Conservation (phyloP, 768 basidiomycete genomes). For the Xerocomus potaroensis region DNA sequence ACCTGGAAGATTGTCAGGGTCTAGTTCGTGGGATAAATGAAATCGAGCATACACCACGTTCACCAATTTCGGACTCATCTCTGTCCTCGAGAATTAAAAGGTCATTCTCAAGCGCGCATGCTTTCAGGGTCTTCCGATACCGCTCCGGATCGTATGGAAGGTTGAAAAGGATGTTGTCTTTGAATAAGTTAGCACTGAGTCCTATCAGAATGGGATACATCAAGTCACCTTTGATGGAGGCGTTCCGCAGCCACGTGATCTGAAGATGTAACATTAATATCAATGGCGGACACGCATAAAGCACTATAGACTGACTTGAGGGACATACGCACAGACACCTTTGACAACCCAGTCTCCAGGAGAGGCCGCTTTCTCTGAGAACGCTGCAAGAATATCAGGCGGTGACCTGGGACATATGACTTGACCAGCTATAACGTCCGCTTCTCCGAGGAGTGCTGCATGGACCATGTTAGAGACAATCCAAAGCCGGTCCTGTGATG, state of each 20-base stretch:
- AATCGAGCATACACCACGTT: slow-evolving; percentile 57
- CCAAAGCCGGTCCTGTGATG: neutral
- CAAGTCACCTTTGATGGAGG: slow-evolving; percentile 38
- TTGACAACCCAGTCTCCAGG: slow-evolving; percentile 72
- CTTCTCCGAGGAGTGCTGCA: slow-evolving; percentile 65
- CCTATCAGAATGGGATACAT: slow-evolving; percentile 26
- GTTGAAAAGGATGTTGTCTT: slow-evolving; percentile 76
- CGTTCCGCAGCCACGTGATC: slow-evolving; percentile 70
- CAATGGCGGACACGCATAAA: slow-evolving; percentile 4
- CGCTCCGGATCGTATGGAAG: slow-evolving; percentile 69
- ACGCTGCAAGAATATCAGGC: slow-evolving; percentile 68
- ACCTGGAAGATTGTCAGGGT: too few relatives aligned
- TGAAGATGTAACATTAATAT: slow-evolving; percentile 19
- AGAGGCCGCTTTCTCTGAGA: slow-evolving; percentile 38
- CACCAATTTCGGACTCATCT: slow-evolving; percentile 84
- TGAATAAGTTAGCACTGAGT: slow-evolving; percentile 28
- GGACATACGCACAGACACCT: slow-evolving; percentile 84
- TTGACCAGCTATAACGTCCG: slow-evolving; percentile 65
- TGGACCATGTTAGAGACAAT: neutral
- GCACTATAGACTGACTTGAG: slow-evolving; percentile 48
- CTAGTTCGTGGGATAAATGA: too few relatives aligned
- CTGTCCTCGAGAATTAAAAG: slow-evolving; percentile 83
- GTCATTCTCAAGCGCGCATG: slow-evolving; percentile 68
- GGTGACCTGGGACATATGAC: slow-evolving; percentile 80
- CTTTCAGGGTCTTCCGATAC: slow-evolving; percentile 75